Percentiles rank a stretch among this genome's conserved stretches.
Conservation (phyloP, 768 basidiomycete genomes). For the Boletus tylopilopsis region DNA sequence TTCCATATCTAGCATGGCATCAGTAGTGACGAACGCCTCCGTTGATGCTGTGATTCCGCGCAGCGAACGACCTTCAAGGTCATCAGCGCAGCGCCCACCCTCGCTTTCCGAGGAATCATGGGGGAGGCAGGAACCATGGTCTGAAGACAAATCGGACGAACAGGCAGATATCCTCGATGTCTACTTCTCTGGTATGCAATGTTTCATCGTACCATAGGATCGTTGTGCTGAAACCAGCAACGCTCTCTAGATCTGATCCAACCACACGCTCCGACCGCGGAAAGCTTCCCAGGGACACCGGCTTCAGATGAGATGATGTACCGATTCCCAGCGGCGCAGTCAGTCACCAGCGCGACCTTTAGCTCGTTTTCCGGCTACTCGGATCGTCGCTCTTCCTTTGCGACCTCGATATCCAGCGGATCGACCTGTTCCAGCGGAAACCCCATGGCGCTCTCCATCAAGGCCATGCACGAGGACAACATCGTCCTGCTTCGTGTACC, state of each 20-base stretch:
- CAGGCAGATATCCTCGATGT: conserved; percentile 40
- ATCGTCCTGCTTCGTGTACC: conserved; percentile 61
- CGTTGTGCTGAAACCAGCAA: conserved; percentile 8
- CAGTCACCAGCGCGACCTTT: conserved; percentile 2
- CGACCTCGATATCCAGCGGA: conserved; percentile 36
- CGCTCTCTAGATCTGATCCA: conserved; percentile 20
- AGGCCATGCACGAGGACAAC: conserved; percentile 58
- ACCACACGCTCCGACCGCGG: conserved; percentile 10
- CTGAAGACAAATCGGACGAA: conserved; percentile 23
- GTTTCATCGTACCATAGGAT: not conserved
- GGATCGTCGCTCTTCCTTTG: conserved; percentile 25
- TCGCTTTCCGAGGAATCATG: conserved; percentile 17
- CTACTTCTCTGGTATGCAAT: conserved; percentile 37
- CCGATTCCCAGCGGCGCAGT: conserved; percentile 7
- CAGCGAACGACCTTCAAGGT: conserved; percentile 14
- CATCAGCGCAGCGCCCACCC: conserved; percentile 9
- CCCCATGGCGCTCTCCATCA: conserved; percentile 45
- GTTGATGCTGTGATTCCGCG: conserved; percentile 55
- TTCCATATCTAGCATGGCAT: conserved; percentile 54
- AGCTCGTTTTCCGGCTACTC: conserved; percentile 9
- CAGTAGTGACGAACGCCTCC: conserved; percentile 54
- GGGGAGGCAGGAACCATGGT: conserved; percentile 14
- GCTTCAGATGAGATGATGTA: conserved; percentile 7
- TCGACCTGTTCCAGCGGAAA: conserved; percentile 30
- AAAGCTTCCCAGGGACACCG: conserved; percentile 22